Conservation (phyloP, 352 stramenopile species). For the Pythium dissimile region DNA sequence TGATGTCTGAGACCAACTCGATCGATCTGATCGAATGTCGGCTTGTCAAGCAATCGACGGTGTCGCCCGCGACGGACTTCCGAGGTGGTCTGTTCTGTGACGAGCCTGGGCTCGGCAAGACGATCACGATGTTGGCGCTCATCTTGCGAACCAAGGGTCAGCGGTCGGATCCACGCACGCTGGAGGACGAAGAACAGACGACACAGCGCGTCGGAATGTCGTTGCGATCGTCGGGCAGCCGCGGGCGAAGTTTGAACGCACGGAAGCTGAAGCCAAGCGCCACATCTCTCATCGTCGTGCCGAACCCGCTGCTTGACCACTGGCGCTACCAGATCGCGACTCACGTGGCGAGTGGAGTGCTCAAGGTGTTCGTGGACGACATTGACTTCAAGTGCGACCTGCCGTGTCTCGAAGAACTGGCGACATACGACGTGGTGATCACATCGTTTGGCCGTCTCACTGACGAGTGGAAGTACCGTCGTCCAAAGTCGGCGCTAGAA, state of each 20-base stretch:
- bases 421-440: conserved; percentile 65
- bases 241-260: conserved; percentile 41
- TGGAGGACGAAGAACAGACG: background rate
- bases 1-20: conserved; percentile 14
- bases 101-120: conserved; percentile 82
- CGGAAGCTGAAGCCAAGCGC: conserved; percentile 43
- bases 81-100: conserved; percentile 81
- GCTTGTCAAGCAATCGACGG: conserved; percentile 23
- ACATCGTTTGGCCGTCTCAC: conserved; percentile 65
- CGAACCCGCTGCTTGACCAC: conserved; percentile 69
- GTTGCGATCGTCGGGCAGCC: conserved; percentile 38
- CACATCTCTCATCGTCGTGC: conserved; percentile 67
- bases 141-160: conserved; percentile 77
- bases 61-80: conserved; percentile 30
- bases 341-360: conserved; percentile 29
- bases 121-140: conserved; percentile 81
- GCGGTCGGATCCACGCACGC: conserved; percentile 10
- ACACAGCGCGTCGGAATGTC: background rate
- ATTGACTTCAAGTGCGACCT: conserved; percentile 30
- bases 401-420: conserved; percentile 41
- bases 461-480: conserved; percentile 59
- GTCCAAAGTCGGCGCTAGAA: conserved; percentile 60
- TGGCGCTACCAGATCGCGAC: conserved; percentile 74
- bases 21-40: conserved; percentile 61
- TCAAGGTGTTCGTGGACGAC: conserved; percentile 26